Conservation (phyloP, 1,284 basidiomycete species). For the Ustilago xerochloae region DNA sequence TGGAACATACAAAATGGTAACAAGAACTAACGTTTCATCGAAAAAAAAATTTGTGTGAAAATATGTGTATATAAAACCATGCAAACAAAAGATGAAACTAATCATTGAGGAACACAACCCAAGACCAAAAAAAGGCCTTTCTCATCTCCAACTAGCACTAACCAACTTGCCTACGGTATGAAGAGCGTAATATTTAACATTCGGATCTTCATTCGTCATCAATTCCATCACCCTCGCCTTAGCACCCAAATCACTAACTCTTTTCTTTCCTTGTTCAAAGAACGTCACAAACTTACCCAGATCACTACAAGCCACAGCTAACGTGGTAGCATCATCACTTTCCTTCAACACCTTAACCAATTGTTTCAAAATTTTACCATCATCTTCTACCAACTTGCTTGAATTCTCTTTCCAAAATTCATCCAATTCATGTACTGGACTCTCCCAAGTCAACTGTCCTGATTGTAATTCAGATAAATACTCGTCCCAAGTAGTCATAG, state of each 20-base stretch:
- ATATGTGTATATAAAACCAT: neutral
- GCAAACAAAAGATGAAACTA: neutral
- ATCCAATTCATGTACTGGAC: slow-evolving; percentile 91
- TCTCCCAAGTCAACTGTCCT: slow-evolving; percentile 89
- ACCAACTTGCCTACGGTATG: slow-evolving; percentile 60
- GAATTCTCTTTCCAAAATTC: slow-evolving; percentile 98
- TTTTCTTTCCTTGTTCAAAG: slow-evolving; percentile 64
- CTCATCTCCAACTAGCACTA: slow-evolving; percentile 63
- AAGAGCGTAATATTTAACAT: slow-evolving; percentile 91
- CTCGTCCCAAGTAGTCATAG: slow-evolving; percentile 93
- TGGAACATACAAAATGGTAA: neutral
- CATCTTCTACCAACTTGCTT: slow-evolving; percentile 84
- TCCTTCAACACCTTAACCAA: slow-evolving; percentile 74
- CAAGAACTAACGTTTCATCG: neutral
- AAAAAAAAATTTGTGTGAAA: neutral
- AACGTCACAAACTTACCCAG: slow-evolving; percentile 62
- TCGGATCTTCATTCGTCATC: slow-evolving; percentile 86
- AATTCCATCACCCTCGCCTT: slow-evolving; percentile 94
- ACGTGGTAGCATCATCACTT: slow-evolving; percentile 48
- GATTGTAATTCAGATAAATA: slow-evolving; percentile 90
- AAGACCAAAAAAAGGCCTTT: slow-evolving; percentile 3
- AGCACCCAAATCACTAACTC: slow-evolving; percentile 83
- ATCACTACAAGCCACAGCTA: slow-evolving; percentile 64
- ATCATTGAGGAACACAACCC: neutral
- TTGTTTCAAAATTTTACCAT: slow-evolving; percentile 90